phyloP scores from a whole-genome alignment of 1,284 basidiomycete genomes.

The Leccinum pseudoinsigne region DNA sequence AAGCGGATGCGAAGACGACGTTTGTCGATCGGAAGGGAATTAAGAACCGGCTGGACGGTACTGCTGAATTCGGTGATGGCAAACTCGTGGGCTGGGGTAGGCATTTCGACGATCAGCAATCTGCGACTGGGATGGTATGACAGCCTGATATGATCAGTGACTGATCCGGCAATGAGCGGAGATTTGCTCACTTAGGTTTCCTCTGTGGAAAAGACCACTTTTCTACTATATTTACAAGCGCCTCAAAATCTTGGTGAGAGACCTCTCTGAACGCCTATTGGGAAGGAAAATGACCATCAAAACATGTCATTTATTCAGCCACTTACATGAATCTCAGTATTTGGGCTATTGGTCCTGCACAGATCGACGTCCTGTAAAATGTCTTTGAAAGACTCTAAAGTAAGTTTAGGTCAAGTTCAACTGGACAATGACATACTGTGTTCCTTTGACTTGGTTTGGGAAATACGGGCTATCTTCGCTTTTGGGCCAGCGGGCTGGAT shows the following conservation, averaged over 20 bases:
- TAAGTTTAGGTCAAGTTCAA: neutral
- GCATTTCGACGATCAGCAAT: neutral
- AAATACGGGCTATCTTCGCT: neutral
- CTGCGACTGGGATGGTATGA: neutral
- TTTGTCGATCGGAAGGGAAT: neutral
- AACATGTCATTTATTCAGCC: neutral
- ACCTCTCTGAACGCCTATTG: neutral
- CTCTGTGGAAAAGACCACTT: neutral
- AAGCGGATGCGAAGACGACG: neutral
- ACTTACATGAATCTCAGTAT: neutral
- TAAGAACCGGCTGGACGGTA: neutral
- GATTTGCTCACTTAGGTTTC: neutral
- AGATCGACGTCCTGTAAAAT: neutral
- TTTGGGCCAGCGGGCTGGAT: neutral
- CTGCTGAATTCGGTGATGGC: neutral
- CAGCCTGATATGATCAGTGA: neutral
- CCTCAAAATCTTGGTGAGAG: neutral
- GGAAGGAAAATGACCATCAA: neutral
- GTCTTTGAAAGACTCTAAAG: neutral
- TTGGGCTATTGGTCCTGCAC: neutral
- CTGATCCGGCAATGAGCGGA: neutral
- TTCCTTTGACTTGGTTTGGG: neutral
- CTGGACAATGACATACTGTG: neutral
- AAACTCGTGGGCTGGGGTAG: neutral
- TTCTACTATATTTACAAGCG: neutral